Evolutionary conservation across 1,284 basidiomycete species (phyloP).

Genomic region (Irpex lacteus): DNA sequence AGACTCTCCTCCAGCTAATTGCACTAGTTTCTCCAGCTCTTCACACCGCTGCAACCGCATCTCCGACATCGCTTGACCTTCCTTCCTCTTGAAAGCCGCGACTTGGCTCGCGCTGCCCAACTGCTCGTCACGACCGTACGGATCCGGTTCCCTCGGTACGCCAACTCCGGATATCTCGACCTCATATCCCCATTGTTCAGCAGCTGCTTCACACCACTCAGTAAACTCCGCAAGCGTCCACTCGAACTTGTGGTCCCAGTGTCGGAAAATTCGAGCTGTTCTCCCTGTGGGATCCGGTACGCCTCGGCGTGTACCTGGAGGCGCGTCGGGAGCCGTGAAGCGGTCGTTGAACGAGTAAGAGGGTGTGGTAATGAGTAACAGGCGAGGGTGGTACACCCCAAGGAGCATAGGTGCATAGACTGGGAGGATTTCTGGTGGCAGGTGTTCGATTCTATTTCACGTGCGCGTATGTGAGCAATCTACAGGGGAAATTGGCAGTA

Average conservation of each 20-base stretch:
- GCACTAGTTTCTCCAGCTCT: slow-evolving; percentile 25
- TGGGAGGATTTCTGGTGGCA: slow-evolving; percentile 66
- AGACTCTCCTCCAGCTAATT: slow-evolving; percentile 22
- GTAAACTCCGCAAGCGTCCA: slow-evolving; percentile 84
- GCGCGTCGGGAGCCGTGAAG: slow-evolving; percentile 66
- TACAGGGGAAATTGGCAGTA: neutral
- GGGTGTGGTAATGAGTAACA: slow-evolving; percentile 87
- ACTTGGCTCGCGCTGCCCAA: slow-evolving; percentile 73
- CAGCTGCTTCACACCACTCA: slow-evolving; percentile 63
- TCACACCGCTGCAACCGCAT: slow-evolving; percentile 33
- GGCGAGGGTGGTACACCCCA: slow-evolving; percentile 78
- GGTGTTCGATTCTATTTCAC: slow-evolving; percentile 79
- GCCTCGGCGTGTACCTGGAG: slow-evolving; percentile 46
- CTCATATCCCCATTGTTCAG: slow-evolving; percentile 74
- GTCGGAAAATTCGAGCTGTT: slow-evolving; percentile 73
- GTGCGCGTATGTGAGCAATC: neutral
- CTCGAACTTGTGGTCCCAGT: slow-evolving; percentile 91
- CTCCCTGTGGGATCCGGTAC: slow-evolving; percentile 74
- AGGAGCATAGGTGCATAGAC: slow-evolving; percentile 81
- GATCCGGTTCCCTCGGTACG: slow-evolving; percentile 52
- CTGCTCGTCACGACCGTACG: slow-evolving; percentile 63
- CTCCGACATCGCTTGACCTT: slow-evolving; percentile 28
- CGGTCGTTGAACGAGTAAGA: slow-evolving; percentile 88
- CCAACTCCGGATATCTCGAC: slow-evolving; percentile 59
- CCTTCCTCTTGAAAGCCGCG: slow-evolving; percentile 60